phyloP scores from a whole-genome alignment of 768 basidiomycete genomes.

The Lentinula lateritia region DNA sequence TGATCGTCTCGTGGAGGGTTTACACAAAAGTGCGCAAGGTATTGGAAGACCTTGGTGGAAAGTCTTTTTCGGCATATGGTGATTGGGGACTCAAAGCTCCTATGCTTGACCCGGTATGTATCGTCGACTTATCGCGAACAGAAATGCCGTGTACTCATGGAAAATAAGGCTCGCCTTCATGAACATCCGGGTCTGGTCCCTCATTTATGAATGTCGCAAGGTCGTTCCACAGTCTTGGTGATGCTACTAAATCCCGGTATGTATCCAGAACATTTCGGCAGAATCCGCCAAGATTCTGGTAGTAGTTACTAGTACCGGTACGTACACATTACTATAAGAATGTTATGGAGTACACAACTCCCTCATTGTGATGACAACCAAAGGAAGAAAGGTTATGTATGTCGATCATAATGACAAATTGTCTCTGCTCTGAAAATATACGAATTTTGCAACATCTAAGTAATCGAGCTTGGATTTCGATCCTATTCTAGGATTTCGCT shows the following conservation, averaged over 20 bases:
- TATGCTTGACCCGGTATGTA: not conserved
- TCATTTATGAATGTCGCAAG: too few species aligned
- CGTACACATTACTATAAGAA: too few species aligned
- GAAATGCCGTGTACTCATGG: not conserved
- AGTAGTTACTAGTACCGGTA: too few species aligned
- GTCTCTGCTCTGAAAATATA: not conserved
- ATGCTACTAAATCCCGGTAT: too few species aligned
- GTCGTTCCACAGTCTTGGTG: too few species aligned
- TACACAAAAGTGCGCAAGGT: conserved; percentile 72
- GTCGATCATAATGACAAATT: too few species aligned
- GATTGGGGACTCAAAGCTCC: not conserved
- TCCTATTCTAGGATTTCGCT: conserved; percentile 59
- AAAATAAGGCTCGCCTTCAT: not conserved
- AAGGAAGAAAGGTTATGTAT: too few species aligned
- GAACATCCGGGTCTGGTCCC: not conserved
- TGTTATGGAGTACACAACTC: too few species aligned
- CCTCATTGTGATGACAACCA: too few species aligned
- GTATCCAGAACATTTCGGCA: too few species aligned
- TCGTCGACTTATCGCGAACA: not conserved
- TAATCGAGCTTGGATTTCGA: not conserved
- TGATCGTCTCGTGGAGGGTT: conserved; percentile 63
- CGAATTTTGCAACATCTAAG: not conserved
- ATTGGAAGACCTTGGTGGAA: conserved; percentile 83
- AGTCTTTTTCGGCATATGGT: conserved; percentile 75
- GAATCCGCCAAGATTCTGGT: too few species aligned